Base-by-base conservation (phyloP, 169 alveolate genomes). In the Plasmodium knowlesi region DNA sequence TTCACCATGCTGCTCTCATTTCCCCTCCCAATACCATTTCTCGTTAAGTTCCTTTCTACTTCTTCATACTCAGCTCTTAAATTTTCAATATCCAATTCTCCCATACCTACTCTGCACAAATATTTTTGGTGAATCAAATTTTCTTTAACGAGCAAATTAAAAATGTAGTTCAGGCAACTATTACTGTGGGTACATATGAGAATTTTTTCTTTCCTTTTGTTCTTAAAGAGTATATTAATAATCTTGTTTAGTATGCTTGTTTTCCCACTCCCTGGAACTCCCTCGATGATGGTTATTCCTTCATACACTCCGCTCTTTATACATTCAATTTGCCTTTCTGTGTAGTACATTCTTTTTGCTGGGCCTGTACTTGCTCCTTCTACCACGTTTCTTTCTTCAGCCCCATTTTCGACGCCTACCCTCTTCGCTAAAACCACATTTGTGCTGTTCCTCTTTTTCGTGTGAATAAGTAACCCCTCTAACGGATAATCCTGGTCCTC, bases 181-280 rank as follows among this genome's bases (percentile, higher is more conserved):
- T 97, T 97, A 74, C 98, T 96, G 94, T 97, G 99, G 19, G 99
- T 96, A 43, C 97, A 96, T 19, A 98, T 83, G 71, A 98, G 96
- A 39, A 96, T 98, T 95, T 97, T 97, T 93, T 98, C 98, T 71
- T 96, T 94, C 22, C 98, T 98, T 74, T 92, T 92, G 94, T 97
- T 98, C 92, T 97, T 96, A 95, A 97, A 97, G 61, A 98, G 96
- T 90, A 98, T 95, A 80, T 97, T 96, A 50, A 98, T 98, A n/a
- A 98, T 97, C 95, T 98, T 98, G 80, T 98, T 98, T 3, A 98
- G 98, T 1, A 97, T 97, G 92, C 98, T 99, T 5, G 99, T 98
- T 93, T 98, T 98, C 14, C 98, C 98, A 25, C 97, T 93, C 6
- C 99, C 99, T 0, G 99, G 99, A 9, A 99, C 99, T 5, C 99